phyloP scores from a whole-genome alignment of 2,329 filamentous ascomycete species.

The Tolypocladium capitatum region DNA sequence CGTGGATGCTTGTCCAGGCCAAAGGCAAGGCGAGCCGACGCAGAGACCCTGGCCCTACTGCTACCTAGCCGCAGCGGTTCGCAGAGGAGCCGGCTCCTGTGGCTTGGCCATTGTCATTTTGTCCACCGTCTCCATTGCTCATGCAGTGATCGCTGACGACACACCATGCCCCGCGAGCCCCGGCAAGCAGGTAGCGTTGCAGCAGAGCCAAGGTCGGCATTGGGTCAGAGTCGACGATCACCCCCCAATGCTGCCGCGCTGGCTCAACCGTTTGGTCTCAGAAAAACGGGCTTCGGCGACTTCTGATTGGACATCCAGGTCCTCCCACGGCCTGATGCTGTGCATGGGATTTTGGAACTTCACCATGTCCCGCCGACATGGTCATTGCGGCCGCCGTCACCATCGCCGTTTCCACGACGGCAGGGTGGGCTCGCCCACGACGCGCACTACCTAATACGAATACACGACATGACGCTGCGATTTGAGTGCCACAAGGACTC shows the following conservation, averaged over 20 bases:
- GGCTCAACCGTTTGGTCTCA: not conserved
- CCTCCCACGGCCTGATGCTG: too few relatives aligned
- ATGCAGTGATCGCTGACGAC: not conserved
- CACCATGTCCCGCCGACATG: not conserved
- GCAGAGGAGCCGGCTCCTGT: not conserved
- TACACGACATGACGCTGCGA: not conserved
- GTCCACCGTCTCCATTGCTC: not conserved
- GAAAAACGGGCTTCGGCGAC: not conserved
- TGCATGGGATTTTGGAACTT: conserved; percentile 3
- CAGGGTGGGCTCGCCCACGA: not conserved
- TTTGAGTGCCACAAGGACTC: not conserved
- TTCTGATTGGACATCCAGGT: not conserved
- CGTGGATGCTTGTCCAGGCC: not conserved
- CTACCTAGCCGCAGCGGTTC: not conserved
- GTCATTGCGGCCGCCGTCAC: not conserved
- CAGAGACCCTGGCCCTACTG: not conserved
- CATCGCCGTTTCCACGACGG: not conserved
- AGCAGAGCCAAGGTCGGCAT: not conserved
- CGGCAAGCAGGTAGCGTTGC: not conserved
- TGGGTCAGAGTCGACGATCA: not conserved
- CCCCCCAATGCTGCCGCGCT: not conserved
- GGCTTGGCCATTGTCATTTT: not conserved
- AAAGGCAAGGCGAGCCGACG: not conserved
- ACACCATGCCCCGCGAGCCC: not conserved
- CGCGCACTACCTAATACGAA: not conserved